Evolutionary conservation across 1,284 basidiomycete genomes (phyloP).

Genomic region (Cutaneotrichosporon cutaneum): DNA sequence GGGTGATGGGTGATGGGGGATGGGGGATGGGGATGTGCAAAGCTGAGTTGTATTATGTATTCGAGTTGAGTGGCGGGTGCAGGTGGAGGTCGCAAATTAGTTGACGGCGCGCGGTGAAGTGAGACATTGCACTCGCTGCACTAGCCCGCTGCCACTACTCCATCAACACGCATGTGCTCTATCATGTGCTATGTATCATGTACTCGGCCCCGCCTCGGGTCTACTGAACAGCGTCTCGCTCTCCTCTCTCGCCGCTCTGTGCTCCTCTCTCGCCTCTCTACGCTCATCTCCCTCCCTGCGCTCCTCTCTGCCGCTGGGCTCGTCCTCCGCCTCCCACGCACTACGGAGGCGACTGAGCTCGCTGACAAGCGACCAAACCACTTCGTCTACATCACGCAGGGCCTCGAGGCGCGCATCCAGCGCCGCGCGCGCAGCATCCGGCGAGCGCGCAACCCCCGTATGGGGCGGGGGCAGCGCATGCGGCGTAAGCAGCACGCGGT

Average conservation of each 20-base stretch:
- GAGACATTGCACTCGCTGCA: too few relatives aligned
- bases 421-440: conserved; percentile 56
- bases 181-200: too few relatives aligned
- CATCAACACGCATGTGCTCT: conserved; percentile 1
- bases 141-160: too few relatives aligned
- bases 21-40: neutral
- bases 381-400: conserved; percentile 69
- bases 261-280: neutral
- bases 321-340: conserved; percentile 50
- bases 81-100: conserved; percentile 2
- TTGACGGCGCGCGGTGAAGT: neutral
- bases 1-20: neutral
- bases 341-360: conserved; percentile 73
- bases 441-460: neutral
- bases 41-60: too few relatives aligned
- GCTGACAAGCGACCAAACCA: conserved; percentile 68
- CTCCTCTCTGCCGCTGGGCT: neutral
- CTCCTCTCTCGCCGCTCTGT: neutral
- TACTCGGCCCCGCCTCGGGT: neutral
- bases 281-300: neutral
- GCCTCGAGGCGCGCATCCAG: conserved; percentile 77
- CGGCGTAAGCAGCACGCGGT: conserved; percentile 21
- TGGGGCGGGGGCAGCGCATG: neutral
- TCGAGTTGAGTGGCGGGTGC: neutral
- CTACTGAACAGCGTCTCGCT: neutral